These are phyloP conservation scores for Acanthamoeba lenticulata DNA, from an alignment of 208 protist genomes.

Conservation along the genomic window DNA sequence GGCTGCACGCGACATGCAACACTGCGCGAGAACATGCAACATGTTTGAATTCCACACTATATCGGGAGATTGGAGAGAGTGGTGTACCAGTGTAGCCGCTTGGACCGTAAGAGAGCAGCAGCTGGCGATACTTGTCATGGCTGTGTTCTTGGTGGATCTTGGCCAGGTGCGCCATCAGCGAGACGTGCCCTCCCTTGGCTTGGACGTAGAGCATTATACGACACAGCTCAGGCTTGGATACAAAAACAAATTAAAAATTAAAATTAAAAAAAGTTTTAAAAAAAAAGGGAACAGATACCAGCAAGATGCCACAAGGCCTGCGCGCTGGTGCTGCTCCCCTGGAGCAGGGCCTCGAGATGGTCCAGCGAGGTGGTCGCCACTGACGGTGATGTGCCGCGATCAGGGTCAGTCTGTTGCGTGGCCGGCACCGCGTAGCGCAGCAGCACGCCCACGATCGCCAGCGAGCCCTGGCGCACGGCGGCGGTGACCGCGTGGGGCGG, in stretches of 20 bases:
- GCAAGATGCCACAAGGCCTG: neutral
- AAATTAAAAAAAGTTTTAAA: too few species aligned
- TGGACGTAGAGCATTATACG: too few species aligned
- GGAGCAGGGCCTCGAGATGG: neutral
- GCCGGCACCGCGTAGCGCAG: neutral
- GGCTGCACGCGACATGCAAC: neutral
- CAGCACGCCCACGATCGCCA: neutral
- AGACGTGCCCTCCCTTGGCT: neutral
- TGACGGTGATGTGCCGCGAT: neutral
- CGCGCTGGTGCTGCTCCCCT: neutral
- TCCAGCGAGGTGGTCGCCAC: neutral
- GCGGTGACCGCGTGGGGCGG: neutral
- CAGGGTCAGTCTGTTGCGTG: neutral
- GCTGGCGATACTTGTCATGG: neutral
- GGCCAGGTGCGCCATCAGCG: neutral
- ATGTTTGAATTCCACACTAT: too few species aligned
- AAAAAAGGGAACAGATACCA: neutral
- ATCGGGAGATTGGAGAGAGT: neutral
- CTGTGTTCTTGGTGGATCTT: neutral
- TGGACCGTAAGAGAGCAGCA: neutral
- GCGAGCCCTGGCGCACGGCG: neutral
- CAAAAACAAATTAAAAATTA: too few species aligned
- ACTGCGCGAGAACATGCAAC: neutral
- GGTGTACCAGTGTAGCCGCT: neutral
- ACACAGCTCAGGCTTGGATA: too few species aligned